Base-by-base conservation (phyloP, 306 rosid genomes). In the Quercus berberidifolia region DNA sequence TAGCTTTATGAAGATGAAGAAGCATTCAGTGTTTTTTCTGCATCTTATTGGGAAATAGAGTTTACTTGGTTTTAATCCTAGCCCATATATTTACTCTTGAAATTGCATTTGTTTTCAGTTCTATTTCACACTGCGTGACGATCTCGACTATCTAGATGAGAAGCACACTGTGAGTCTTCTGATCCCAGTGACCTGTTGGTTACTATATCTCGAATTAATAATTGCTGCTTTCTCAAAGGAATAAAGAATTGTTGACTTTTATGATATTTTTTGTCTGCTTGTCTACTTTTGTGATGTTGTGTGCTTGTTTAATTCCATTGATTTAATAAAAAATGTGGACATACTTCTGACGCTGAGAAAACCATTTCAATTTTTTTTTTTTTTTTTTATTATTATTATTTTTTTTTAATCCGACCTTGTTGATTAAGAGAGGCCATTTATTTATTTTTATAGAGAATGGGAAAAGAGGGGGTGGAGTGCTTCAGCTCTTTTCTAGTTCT, bases 61-160 rank as follows among this genome's bases (percentile, higher is more conserved):
- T 35, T 58, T 43, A n/a, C 3, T 5, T 5, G 35, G 71, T 64
- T 76, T 6, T 15, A n/a, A 15, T 76, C 43, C 31, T 9, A 4
- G 21, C 54, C 38, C 51, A 54, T 14, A 80, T n/a, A 77, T 78
- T 30, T 28, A 60, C 69, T 88, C 13, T 38, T 72, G 71, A 60
- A 54, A 28, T 74, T 85, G 21, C 35, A 35, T 54, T 69, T 59
- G 33, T 80, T 74, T 73, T 35, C 92, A 95, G 99, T 95, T 95
- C 80, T 95, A 95, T 86, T 76, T 95, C 76, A 91, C 92, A 7
- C 84, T 95, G 83, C 97, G 97, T 28, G 99, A 91, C 79, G 95
- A 87, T 79, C 99, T 95, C 17, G 98, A 95, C 83, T 95, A 95
- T 85, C 98, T 95, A 3, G 97, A 95, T 9, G 97, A 92, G 52